Evolutionary conservation across 1,284 basidiomycete genomes (phyloP), one percentile per base, ranked within the genome.

Genomic region (Macrocystidia cucumis): DNA sequence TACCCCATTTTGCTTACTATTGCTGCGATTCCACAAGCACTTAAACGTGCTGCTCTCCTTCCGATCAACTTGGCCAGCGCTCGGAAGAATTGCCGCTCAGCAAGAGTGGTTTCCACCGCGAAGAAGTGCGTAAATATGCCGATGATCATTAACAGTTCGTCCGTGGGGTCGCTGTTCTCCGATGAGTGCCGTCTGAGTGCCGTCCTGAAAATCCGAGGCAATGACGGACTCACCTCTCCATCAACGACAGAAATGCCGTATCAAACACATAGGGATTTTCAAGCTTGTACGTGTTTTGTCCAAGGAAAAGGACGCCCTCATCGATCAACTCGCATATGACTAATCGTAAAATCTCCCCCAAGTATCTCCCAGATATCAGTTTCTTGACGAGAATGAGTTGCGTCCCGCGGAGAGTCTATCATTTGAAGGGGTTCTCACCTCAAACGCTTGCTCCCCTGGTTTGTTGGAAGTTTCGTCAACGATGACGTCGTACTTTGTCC

Each of bases 61-160:
- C 90, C 90, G 32, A 96, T 89, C 23, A 97, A 71, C 50, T 84
- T 82, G 9, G 91, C 88, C 17, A 98, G 78, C 4, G 89, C 81
- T 33, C 86, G 78, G 84, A 97, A 95, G 71, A 96, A 96, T 54
- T 92, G 87, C 22, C 92, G 82, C 60, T 97, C 92, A 7, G 89
- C 88, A 22, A 92, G 69, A 2, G 91, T 96, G 12, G 92, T 96
- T 63, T 95, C 91, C 34, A 96, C 65, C 21, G 87, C 86, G 54
- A 91, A 93, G 71, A 96, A 96, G 66, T 96, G 89, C 12, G 84
- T 80, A 66, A 98, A 98, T 48, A 98, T 90, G 35, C 95, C 93
- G 48, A 95, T 91, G 51, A 92, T 78, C 71, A 93, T 97, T 34
- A 98, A 74, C 27, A 97, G 75, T 57, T 98, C 95, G 54, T 98